phyloP scores from a whole-genome alignment of 164 flowering plant genomes.

The Buxus sempervirens region DNA sequence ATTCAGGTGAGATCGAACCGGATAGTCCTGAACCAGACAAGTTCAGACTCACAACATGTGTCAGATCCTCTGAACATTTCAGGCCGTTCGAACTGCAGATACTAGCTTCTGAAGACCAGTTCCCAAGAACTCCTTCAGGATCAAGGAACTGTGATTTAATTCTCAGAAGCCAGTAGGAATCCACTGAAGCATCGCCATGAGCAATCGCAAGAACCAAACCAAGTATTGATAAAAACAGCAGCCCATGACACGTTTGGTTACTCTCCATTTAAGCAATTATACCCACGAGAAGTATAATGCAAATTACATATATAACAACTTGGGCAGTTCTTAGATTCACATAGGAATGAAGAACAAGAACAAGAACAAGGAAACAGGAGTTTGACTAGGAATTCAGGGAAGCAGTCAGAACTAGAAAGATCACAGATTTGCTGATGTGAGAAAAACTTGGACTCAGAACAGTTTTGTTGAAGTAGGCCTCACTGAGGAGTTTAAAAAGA shows the following conservation, averaged over 20 bases:
- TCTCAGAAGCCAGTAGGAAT: constrained; percentile 60
- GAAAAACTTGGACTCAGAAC: constrained; percentile 36
- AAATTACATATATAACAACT: constrained; percentile 1
- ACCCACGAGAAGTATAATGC: constrained; percentile 8
- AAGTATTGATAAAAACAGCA: constrained; percentile 39
- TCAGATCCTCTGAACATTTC: constrained; percentile 53
- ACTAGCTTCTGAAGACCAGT: constrained; percentile 52
- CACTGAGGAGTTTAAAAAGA: constrained; percentile 16
- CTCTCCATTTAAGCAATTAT: constrained; percentile 33
- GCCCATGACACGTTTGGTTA: constrained; percentile 24
- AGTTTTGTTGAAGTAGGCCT: constrained; percentile 21
- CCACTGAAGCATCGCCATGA: constrained; percentile 32
- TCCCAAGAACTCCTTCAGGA: constrained; percentile 47
- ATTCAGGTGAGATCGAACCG: constrained; percentile 51
- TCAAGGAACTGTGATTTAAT: constrained; percentile 61
- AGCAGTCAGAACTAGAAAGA: constrained; percentile 13
- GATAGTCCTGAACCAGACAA: constrained; percentile 59
- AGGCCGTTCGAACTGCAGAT: constrained; percentile 77
- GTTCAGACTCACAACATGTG: constrained; percentile 50
- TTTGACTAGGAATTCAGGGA: background rate
- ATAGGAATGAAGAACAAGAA: constrained; percentile 10
- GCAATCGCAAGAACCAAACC: constrained; percentile 21
- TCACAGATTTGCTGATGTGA: constrained; percentile 13
- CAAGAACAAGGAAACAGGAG: background rate
- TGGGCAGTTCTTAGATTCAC: constrained; percentile 8